phyloP scores from a whole-genome alignment of 495 filamentous ascomycete species.

The Gamarada debralockiae region DNA sequence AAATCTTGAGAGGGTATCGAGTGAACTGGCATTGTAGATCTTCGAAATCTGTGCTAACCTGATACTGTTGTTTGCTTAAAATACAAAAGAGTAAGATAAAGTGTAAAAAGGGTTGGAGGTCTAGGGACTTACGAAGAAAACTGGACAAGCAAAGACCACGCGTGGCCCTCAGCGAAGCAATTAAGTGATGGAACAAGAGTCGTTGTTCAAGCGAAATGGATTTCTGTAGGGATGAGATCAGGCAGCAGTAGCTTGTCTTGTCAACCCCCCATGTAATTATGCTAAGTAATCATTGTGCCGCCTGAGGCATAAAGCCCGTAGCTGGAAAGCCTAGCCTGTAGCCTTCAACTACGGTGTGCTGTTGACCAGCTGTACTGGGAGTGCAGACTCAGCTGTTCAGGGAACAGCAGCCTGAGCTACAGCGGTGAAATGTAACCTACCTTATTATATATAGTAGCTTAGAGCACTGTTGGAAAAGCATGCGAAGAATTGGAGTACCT shows the following conservation, averaged over 20 bases:
- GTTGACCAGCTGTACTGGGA: no score
- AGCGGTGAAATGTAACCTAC: no score
- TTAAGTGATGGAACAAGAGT: neutral
- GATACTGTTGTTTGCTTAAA: neutral
- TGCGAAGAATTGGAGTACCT: no score
- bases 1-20: neutral
- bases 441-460: no score
- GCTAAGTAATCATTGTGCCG: no score
- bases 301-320: no score
- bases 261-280: no score
- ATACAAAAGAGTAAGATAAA: neutral
- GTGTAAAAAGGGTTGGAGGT: neutral
- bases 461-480: no score
- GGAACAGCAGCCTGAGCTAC: no score
- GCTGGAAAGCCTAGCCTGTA: no score
- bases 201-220: neutral
- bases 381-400: no score
- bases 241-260: neutral
- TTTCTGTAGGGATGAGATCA: neutral
- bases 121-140: neutral
- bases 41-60: neutral
- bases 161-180: neutral
- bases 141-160: neutral
- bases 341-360: no score
- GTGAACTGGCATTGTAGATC: neutral